Evolutionary conservation across 116 monocot species (phyloP).

Genomic region (Papilionanthe hybrid): DNA sequence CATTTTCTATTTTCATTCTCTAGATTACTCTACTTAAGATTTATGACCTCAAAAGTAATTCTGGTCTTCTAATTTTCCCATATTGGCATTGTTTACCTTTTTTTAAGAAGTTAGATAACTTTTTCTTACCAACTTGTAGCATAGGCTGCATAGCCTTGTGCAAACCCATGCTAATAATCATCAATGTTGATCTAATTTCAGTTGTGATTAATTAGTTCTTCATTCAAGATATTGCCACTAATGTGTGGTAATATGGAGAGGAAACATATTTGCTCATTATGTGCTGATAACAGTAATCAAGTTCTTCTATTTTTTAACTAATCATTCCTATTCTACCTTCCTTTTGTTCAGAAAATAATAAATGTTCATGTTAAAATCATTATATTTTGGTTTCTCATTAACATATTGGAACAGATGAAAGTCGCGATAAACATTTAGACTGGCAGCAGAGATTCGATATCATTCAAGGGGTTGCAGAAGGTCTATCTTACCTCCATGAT

Average conservation of each 20-base stretch:
- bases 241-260: background rate
- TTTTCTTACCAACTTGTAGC: background rate
- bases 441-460: conserved; percentile 55
- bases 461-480: conserved; percentile 58
- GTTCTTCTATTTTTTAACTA: background rate
- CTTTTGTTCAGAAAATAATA: background rate
- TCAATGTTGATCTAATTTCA: background rate
- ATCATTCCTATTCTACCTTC: background rate
- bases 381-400: conserved; percentile 1
- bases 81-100: background rate
- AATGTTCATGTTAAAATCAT: background rate
- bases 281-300: background rate
- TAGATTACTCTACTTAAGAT: background rate
- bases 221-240: background rate
- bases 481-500: conserved; percentile 64
- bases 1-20: background rate
- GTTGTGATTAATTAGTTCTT: background rate
- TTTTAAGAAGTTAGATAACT: background rate
- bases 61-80: background rate
- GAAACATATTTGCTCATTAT: background rate
- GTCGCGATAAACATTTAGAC: conserved; percentile 20
- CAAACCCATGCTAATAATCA: background rate
- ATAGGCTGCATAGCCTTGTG: background rate
- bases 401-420: conserved; percentile 19
- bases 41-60: background rate